phyloP scores from a whole-genome alignment of 1,139 yeast species.

The Kluyveromyces sp. region DNA sequence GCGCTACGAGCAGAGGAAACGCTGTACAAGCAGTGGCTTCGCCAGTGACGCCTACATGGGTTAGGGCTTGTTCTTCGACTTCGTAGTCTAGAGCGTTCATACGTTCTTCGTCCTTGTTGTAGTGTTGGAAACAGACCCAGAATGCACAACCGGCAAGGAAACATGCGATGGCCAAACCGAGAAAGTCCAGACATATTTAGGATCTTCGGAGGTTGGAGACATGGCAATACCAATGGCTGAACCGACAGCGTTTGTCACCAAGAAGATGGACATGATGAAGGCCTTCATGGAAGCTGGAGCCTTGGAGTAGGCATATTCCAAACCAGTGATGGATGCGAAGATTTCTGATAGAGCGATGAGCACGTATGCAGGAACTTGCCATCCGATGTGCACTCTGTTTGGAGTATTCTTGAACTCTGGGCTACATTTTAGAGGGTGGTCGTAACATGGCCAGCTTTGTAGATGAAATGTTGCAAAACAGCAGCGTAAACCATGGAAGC shows the following conservation, averaged over 20 bases:
- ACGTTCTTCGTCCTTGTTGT: constrained; percentile 53
- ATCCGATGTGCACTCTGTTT: constrained; percentile 24
- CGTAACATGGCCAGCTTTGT: constrained; percentile 74
- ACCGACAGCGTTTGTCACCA: constrained; percentile 57
- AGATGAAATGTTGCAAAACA: constrained; percentile 66
- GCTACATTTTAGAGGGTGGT: constrained; percentile 40
- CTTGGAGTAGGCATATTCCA: constrained; percentile 63
- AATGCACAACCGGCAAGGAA: constrained; percentile 52
- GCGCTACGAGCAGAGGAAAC: constrained; percentile 1
- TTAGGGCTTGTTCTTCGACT: constrained; percentile 9
- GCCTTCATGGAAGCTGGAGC: constrained; percentile 64
- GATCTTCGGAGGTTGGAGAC: constrained; percentile 57
- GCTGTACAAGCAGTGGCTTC: constrained; percentile 5
- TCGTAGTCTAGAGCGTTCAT: constrained; percentile 47
- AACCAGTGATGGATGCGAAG: constrained; percentile 59
- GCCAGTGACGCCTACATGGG: background rate
- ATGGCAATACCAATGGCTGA: constrained; percentile 64
- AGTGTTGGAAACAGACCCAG: constrained; percentile 53
- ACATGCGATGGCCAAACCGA: constrained; percentile 53
- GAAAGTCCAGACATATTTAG: constrained; percentile 62
- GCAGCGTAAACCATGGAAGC: constrained; percentile 75
- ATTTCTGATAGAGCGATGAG: constrained; percentile 61
- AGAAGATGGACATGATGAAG: constrained; percentile 58
- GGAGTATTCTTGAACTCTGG: constrained; percentile 27
- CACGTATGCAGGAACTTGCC: constrained; percentile 42